Evolutionary conservation across 306 rosid genomes (phyloP).

Genomic region (Fragaria vesca): DNA sequence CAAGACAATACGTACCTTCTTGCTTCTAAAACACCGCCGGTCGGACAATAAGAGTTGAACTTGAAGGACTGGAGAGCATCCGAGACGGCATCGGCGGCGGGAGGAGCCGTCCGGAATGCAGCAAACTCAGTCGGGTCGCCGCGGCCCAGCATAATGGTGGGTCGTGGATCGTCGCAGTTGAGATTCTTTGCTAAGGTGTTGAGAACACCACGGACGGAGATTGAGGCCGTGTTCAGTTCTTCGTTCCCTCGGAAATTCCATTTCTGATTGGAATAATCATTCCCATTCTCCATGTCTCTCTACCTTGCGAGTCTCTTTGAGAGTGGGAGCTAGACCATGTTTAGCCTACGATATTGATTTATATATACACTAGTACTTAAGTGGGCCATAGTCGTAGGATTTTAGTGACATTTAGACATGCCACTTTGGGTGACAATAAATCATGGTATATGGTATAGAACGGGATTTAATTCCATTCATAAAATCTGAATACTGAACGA

Average conservation of each 20-base stretch:
- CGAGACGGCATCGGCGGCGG: conserved; percentile 33
- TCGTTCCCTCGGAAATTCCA: conserved; percentile 54
- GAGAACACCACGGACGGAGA: conserved; percentile 44
- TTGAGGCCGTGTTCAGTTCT: conserved; percentile 31
- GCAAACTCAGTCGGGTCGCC: conserved; percentile 48
- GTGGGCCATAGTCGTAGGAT: too few species aligned
- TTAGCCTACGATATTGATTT: too few species aligned
- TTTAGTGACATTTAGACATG: too few species aligned
- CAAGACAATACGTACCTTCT: conserved; percentile 30
- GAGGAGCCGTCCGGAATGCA: conserved; percentile 31
- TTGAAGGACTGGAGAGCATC: conserved; percentile 37
- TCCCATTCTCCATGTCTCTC: conserved; percentile 34
- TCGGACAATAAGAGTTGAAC: conserved; percentile 50
- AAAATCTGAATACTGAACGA: too few species aligned
- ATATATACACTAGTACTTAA: too few species aligned
- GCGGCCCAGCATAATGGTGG: conserved; percentile 39
- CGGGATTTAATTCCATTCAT: too few species aligned
- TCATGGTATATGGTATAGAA: too few species aligned
- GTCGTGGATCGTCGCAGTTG: conserved; percentile 25
- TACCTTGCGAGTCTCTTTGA: not conserved
- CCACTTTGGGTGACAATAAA: too few species aligned
- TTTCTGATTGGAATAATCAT: conserved; percentile 11
- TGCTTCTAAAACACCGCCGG: conserved; percentile 39
- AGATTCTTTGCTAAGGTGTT: conserved; percentile 26
- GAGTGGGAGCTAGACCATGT: not conserved